Percentiles rank a stretch among this genome's conserved stretches.
These are phyloP conservation scores for Komagataella ulmi DNA, from an alignment of 805 yeast genomes.

Conservation along the genomic window DNA sequence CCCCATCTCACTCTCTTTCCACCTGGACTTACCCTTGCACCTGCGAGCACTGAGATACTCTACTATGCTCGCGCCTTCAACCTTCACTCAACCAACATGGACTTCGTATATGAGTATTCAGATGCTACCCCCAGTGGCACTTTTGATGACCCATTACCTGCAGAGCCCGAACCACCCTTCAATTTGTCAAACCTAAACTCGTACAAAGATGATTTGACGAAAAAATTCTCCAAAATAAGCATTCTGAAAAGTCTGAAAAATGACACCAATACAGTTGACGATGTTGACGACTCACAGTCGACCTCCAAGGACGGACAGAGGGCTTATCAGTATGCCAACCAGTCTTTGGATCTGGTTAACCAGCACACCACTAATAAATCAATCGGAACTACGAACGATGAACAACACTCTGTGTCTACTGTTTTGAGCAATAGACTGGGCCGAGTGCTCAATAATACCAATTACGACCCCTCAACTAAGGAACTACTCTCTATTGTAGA, in stretches of 20 bases:
- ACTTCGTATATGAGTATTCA: neutral
- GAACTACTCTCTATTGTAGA: constrained; percentile 16
- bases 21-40: too few species aligned
- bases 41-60: constrained; percentile 26
- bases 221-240: constrained; percentile 20
- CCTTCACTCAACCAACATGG: constrained; percentile 1
- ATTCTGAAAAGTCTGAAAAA: constrained; percentile 14
- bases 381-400: constrained; percentile 2
- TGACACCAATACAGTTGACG: neutral
- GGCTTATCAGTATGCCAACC: constrained; percentile 35
- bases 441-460: constrained; percentile 31
- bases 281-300: constrained; percentile 2
- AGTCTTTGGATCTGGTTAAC: constrained; percentile 26
- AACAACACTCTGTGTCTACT: constrained; percentile 5
- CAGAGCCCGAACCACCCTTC: constrained; percentile 27
- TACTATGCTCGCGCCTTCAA: constrained; percentile 12
- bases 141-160: constrained; percentile 9
- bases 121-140: neutral
- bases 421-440: constrained; percentile 30
- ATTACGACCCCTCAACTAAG: constrained; percentile 23
- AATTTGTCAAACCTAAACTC: constrained; percentile 21
- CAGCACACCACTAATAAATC: constrained; percentile 1
- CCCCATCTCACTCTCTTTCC: constrained; percentile 18
- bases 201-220: constrained; percentile 20
- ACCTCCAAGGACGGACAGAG: constrained; percentile 2